A percentile compares a stretch with the other conserved stretches of the same genome.
These are phyloP conservation scores for Diophrys appendiculata DNA, from an alignment of 73 alveolate species.

Conservation along the genomic window DNA sequence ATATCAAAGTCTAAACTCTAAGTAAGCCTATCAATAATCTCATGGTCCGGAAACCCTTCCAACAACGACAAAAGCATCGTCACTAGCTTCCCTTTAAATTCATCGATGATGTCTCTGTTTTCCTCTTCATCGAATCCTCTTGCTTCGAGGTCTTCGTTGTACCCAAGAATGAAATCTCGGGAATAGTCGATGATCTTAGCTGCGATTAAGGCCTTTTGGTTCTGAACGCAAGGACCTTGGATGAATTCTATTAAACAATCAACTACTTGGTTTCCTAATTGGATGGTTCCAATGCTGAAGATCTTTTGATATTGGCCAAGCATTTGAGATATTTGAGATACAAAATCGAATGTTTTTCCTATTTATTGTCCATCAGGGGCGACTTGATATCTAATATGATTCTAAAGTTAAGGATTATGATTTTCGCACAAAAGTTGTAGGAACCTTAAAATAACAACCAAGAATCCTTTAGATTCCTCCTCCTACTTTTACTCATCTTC, in stretches of 20 bases:
- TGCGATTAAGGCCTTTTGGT: conserved; percentile 56
- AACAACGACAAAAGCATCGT: conserved; percentile 34
- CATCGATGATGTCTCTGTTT: conserved; percentile 8
- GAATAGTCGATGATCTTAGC: conserved; percentile 44
- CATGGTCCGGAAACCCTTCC: conserved; percentile 43
- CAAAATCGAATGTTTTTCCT: conserved; percentile 52
- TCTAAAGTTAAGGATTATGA: conserved; percentile 63
- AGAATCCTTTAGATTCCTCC: not conserved
- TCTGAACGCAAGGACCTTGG: conserved; percentile 79
- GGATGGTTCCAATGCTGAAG: conserved; percentile 28
- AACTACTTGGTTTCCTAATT: conserved; percentile 44
- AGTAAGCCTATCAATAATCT: conserved; percentile 16
- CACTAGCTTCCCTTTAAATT: conserved; percentile 15
- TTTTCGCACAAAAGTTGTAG: conserved; percentile 72
- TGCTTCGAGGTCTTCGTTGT: conserved; percentile 15
- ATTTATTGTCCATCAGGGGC: conserved; percentile 32
- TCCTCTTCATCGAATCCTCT: conserved; percentile 26
- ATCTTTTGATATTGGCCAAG: conserved; percentile 47
- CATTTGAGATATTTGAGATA: conserved; percentile 24
- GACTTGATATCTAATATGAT: conserved; percentile 56
- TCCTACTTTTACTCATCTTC: conserved; percentile 16
- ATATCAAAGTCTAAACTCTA: conserved; percentile 16
- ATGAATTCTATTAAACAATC: conserved; percentile 71
- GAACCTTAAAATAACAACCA: conserved; percentile 33
- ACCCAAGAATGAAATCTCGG: conserved; percentile 34